A percentile compares a stretch with the other conserved stretches of the same genome.
Conservation (phyloP, 2,329 filamentous ascomycete species). For the Alternaria arbusti region DNA sequence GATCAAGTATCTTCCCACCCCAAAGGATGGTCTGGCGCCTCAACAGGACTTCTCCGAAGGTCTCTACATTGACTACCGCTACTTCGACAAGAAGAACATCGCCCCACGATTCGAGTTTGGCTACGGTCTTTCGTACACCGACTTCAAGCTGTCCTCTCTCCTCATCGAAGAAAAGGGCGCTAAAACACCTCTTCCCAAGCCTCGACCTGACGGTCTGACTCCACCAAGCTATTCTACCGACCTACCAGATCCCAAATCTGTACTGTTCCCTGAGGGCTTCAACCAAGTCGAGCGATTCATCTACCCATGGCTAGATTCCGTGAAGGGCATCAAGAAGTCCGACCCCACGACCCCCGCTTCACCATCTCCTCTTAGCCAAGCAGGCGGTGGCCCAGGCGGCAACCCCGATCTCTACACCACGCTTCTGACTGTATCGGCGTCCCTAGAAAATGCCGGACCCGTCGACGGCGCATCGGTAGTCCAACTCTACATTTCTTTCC, state of each 20-base stretch:
- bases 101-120: constrained; percentile 85
- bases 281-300: constrained; percentile 71
- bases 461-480: constrained; percentile 60
- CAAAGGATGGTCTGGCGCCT: constrained; percentile 63
- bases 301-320: constrained; percentile 70
- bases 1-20: constrained; percentile 72
- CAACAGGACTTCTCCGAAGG: constrained; percentile 86
- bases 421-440: constrained; percentile 59
- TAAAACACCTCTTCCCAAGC: constrained; percentile 51
- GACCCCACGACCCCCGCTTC: constrained; percentile 62
- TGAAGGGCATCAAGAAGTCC: constrained; percentile 56
- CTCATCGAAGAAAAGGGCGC: constrained; percentile 53
- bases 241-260: constrained; percentile 63
- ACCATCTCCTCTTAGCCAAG: constrained; percentile 61
- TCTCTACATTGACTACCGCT: constrained; percentile 86
- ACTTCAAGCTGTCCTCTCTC: constrained; percentile 67
- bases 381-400: constrained; percentile 72
- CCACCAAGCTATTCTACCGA: constrained; percentile 58
- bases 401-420: constrained; percentile 70
- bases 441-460: constrained; percentile 68
- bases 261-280: constrained; percentile 67
- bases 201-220: constrained; percentile 43
- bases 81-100: constrained; percentile 80
- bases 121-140: constrained; percentile 82
- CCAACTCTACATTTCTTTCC: constrained; percentile 63